Evolutionary conservation across 2,329 filamentous ascomycete species (phyloP).

Genomic region (Talaromyces amestolkiae): DNA sequence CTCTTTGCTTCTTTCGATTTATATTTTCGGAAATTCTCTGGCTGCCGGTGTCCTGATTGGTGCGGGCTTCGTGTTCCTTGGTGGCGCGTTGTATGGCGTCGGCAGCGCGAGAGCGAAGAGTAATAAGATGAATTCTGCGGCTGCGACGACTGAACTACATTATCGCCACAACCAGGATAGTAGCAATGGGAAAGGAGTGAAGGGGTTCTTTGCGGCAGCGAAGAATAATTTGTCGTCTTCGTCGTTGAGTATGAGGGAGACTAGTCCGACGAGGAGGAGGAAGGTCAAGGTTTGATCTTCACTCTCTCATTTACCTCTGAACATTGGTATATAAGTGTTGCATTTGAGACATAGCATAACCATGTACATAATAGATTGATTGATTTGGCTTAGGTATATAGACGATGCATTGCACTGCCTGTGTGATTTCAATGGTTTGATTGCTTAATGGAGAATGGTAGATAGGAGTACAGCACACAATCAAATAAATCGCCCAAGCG

Average conservation of each 20-base stretch:
- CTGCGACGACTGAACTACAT: slow-evolving; percentile 6
- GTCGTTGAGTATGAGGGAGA: slow-evolving; percentile 15
- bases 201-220: background rate
- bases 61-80: slow-evolving; percentile 81
- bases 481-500: background rate
- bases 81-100: slow-evolving; percentile 85
- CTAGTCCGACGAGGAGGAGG: slow-evolving; percentile 11
- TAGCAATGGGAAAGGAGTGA: background rate
- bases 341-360: background rate
- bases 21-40: slow-evolving; percentile 86
- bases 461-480: slow-evolving; percentile 9
- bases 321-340: background rate
- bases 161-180: background rate
- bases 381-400: background rate
- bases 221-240: slow-evolving; percentile 10
- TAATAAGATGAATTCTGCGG: slow-evolving; percentile 13
- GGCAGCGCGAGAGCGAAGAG: slow-evolving; percentile 51
- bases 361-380: background rate
- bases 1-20: slow-evolving; percentile 85
- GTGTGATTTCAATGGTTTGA: background rate
- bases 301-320: background rate
- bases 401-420: background rate
- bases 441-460: slow-evolving; percentile 6
- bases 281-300: slow-evolving; percentile 15
- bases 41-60: slow-evolving; percentile 74